Evolutionary conservation across 2,329 filamentous ascomycete species (phyloP), one percentile per base, ranked within the genome.

Genomic region (Fusarium torreyae): DNA sequence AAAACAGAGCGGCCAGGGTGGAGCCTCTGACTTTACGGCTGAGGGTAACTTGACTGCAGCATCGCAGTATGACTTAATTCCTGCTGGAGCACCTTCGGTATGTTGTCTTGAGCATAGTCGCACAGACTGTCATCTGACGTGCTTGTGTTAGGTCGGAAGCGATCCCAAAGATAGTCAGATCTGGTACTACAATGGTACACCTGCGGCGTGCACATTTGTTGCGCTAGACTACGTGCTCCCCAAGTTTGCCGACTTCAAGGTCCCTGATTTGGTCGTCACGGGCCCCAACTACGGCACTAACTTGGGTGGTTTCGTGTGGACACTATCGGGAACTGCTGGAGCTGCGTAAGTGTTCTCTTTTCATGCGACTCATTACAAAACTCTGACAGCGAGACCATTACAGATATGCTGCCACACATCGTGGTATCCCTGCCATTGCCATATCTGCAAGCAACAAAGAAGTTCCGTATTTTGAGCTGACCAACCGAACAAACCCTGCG

Each of bases 181-280:
- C 66, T 89, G 85, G 85, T 88, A 89, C 72, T 89, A 88, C 76
- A 87, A 88, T 54, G 86, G 87, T 22, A 89, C 86, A 0, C 85
- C 87, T 0, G 85, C 85, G 0, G 83, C 86, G 0, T 86, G 84
- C 69, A 86, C 85, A 2, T 85, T 88, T 59, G 84, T 89, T 7
- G 86, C 82, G 3, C 80, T 88, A 7, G 86, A 88, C 77, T 87
- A 85, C 44, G 84, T 89, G 10, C 78, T 88, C 17, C 86, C 86
- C 2, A 77, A 73, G 15, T 85, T 81, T 71, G 81, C 80, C 65
- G 79, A 83, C 70, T 82, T 85, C 70, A 78, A 74, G n/a, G 79
- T 80, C 3, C 85, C 85, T 1, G 87, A 89, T 55, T 80, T 89
- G 4, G 80, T 88, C 20, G 74, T 89, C 6, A 80, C 84, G 0